Evolutionary conservation across 345 rosid species (phyloP).

Genomic region (Aurinia saxatilis): DNA sequence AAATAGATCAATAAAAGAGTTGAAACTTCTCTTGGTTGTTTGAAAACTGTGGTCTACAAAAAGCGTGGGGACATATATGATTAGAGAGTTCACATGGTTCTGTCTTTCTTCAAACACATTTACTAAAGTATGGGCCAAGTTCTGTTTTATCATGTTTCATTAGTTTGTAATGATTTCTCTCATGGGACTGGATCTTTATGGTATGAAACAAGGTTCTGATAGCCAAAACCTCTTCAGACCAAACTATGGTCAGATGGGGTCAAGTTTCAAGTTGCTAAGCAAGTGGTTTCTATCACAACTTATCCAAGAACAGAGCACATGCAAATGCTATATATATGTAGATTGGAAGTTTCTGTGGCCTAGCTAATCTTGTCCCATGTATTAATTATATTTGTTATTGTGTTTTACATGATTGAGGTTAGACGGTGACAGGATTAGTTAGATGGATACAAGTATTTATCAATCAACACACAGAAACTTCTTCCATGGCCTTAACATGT

Average conservation of each 20-base stretch:
- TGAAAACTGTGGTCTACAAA: slow-evolving; percentile 1
- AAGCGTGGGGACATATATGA: background rate
- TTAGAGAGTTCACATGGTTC: slow-evolving; percentile 8
- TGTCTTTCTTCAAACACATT: background rate
- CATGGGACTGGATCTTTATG: background rate
- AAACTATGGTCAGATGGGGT: background rate
- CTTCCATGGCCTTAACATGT: slow-evolving; percentile 4
- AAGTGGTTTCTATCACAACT: background rate
- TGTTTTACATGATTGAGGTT: background rate
- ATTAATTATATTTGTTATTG: background rate
- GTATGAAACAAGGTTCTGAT: background rate
- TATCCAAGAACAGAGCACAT: background rate
- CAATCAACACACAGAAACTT: background rate
- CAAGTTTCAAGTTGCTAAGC: background rate
- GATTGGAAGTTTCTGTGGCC: background rate
- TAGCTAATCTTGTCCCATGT: background rate
- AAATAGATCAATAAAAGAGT: background rate
- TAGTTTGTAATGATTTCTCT: background rate
- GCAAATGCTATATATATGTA: background rate
- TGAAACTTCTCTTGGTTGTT: background rate
- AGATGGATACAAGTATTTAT: background rate
- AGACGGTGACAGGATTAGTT: background rate
- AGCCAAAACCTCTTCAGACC: background rate
- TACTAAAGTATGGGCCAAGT: background rate
- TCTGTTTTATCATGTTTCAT: slow-evolving; percentile 1